phyloP scores from a whole-genome alignment of 176 grass and related monocot species.

The Panicum miliaceum region DNA sequence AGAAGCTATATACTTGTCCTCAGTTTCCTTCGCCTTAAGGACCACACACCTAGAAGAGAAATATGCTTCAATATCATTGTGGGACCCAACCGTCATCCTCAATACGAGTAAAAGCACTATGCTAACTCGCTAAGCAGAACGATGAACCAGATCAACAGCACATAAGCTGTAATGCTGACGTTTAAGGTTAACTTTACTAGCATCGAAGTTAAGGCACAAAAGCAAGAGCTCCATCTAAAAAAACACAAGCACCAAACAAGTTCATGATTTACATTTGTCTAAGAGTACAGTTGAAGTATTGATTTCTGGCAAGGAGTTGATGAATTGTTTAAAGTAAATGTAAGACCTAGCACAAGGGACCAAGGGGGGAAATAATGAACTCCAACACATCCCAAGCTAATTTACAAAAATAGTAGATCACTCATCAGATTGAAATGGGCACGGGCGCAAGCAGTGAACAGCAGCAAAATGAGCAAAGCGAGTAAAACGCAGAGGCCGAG shows the following conservation, averaged over 20 bases:
- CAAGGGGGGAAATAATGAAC: neutral
- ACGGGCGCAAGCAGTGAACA: neutral
- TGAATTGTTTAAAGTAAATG: constrained; percentile 6
- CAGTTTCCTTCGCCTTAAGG: constrained; percentile 74
- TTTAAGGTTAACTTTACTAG: constrained; percentile 17
- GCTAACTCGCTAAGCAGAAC: neutral
- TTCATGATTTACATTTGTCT: neutral
- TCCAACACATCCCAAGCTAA: neutral
- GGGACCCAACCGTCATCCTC: neutral
- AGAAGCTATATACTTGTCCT: constrained; percentile 68
- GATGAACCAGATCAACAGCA: constrained; percentile 1
- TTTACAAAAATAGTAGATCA: neutral
- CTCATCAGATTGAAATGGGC: constrained; percentile 6
- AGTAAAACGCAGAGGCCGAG: neutral
- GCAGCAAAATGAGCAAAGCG: neutral
- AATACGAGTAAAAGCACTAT: neutral
- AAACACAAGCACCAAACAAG: neutral
- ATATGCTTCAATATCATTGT: neutral
- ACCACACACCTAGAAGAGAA: constrained; percentile 56
- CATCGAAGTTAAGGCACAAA: neutral
- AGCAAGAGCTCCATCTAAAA: neutral
- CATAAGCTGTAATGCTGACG: neutral
- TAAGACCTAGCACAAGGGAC: too few relatives aligned
- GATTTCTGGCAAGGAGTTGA: neutral
- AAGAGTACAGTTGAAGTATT: neutral